phyloP scores from a whole-genome alignment of 371 early-diverging fungal genomes.

The Mucor irregularis region DNA sequence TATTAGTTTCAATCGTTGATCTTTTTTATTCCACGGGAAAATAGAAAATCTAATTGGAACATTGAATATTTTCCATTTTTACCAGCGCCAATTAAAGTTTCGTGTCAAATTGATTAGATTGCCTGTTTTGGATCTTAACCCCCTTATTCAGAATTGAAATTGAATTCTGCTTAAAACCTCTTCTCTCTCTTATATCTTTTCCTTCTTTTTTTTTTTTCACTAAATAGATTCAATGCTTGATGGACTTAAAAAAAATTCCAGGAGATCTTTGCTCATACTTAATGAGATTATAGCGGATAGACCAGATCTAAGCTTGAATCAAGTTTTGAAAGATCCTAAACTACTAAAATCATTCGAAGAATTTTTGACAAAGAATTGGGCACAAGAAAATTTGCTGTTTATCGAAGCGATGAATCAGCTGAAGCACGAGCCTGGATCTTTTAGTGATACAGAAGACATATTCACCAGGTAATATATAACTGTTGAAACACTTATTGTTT shows the following conservation, averaged over 20 bases:
- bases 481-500: not conserved
- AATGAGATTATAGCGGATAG: not conserved
- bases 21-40: no score
- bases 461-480: slow-evolving; percentile 30
- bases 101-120: no score
- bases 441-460: slow-evolving; percentile 20
- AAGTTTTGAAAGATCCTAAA: slow-evolving; percentile 33
- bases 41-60: no score
- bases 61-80: no score
- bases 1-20: no score
- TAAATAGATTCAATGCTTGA: not conserved
- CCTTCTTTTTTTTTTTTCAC: not conserved
- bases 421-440: slow-evolving; percentile 26
- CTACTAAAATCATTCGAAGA: slow-evolving; percentile 33
- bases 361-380: slow-evolving; percentile 21
- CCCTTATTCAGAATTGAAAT: no score
- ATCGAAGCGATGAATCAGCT: slow-evolving; percentile 47
- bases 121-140: no score
- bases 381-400: slow-evolving; percentile 43
- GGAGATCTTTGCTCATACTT: not conserved
- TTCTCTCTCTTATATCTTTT: not conserved
- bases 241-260: not conserved
- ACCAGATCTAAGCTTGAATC: slow-evolving; percentile 7
- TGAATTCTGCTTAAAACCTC: not conserved
- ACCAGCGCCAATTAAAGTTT: no score